phyloP scores from a whole-genome alignment of 140 eudicot genomes.

The Oenanthe javanica region DNA sequence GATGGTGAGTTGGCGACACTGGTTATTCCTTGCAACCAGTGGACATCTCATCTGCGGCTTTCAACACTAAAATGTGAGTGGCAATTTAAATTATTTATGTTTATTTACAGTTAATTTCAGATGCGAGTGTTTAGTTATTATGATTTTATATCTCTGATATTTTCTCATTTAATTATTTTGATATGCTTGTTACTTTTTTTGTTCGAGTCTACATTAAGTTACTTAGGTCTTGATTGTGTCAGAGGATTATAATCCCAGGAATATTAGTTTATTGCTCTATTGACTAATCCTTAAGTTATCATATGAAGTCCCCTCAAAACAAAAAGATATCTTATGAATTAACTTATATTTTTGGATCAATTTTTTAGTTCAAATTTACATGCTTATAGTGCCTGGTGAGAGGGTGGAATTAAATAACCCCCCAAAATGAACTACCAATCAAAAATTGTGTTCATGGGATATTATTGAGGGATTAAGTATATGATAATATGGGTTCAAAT shows the following conservation, averaged over 20 bases:
- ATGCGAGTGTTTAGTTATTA: not conserved
- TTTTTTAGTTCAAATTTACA: not conserved
- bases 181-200: too few species aligned
- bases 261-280: too few species aligned
- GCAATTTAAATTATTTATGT: too few species aligned
- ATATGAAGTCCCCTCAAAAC: too few species aligned
- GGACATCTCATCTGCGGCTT: not conserved
- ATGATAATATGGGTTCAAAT: not conserved
- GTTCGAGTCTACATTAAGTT: too few species aligned
- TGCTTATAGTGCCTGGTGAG: not conserved
- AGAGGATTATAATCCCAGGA: not conserved
- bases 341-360: too few species aligned
- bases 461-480: too few species aligned
- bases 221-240: not conserved
- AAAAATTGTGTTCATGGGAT: not conserved
- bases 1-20: not conserved
- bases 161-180: too few species aligned
- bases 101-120: too few species aligned
- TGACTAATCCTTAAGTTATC: not conserved
- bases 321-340: too few species aligned
- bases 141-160: too few species aligned
- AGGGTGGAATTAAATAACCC: not conserved
- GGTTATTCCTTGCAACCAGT: not conserved
- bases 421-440: not conserved
- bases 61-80: not conserved